A percentile compares a stretch with the other conserved stretches of the same genome.
Conservation (phyloP, 75 land plant species). For the Ceratopteris richardii region DNA sequence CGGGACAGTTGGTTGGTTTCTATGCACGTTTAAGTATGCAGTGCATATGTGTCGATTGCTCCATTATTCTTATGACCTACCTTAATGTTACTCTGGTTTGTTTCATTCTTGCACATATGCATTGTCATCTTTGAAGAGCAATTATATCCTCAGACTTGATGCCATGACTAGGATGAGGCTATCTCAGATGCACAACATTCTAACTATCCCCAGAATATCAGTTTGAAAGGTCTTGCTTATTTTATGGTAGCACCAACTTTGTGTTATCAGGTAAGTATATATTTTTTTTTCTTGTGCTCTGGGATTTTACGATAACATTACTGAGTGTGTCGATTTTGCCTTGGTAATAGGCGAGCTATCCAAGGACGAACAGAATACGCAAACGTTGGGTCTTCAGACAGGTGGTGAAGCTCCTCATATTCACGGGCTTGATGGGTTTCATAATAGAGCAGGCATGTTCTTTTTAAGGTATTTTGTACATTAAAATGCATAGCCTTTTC, state of each 20-base stretch:
- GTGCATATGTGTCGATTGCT: too few species aligned
- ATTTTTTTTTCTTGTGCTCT: too few species aligned
- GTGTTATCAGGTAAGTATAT: slow-evolving; percentile 65
- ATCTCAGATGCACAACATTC: slow-evolving; percentile 9
- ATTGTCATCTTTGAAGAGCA: too few species aligned
- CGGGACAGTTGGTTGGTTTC: too few species aligned
- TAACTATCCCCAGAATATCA: slow-evolving; percentile 42
- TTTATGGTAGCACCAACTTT: slow-evolving; percentile 95
- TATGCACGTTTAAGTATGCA: too few species aligned
- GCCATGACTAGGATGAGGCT: slow-evolving; percentile 35
- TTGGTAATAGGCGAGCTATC: slow-evolving; percentile 60
- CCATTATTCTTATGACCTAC: too few species aligned
- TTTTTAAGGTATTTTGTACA: too few species aligned
- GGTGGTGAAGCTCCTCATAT: slow-evolving; percentile 62
- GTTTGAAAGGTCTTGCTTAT: slow-evolving; percentile 53
- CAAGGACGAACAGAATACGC: slow-evolving; percentile 53
- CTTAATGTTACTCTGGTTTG: too few species aligned
- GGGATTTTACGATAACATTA: not conserved
- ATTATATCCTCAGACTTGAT: not conserved
- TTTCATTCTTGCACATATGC: too few species aligned
- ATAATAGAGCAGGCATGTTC: slow-evolving; percentile 76
- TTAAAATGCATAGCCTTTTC: too few species aligned
- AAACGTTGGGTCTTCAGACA: slow-evolving; percentile 92
- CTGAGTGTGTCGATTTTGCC: too few species aligned
- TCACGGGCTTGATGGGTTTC: slow-evolving; percentile 93